Evolutionary conservation across 352 stramenopile genomes (phyloP).

Genomic region (Phytophthora colocasiae): DNA sequence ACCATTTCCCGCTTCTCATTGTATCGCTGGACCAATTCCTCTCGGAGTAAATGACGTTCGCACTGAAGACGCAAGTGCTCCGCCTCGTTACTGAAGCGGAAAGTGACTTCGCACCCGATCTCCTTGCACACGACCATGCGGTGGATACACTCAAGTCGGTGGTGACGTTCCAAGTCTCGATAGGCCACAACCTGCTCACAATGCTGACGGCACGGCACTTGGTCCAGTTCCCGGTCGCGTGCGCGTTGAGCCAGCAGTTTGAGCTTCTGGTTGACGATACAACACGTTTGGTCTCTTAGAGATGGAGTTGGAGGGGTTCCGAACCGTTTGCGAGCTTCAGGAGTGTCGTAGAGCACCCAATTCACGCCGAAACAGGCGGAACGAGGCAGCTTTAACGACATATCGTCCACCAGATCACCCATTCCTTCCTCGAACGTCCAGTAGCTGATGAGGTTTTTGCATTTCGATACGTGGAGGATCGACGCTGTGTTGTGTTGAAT

Average conservation of each 20-base stretch:
- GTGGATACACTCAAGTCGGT: slow-evolving; percentile 51
- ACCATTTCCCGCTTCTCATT: slow-evolving; percentile 49
- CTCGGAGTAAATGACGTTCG: slow-evolving; percentile 47
- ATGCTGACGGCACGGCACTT: slow-evolving; percentile 48
- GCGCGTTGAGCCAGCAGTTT: slow-evolving; percentile 70
- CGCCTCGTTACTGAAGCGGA: slow-evolving; percentile 39
- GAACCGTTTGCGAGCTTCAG: slow-evolving; percentile 52
- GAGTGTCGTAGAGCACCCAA: slow-evolving; percentile 65
- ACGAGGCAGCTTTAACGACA: slow-evolving; percentile 58
- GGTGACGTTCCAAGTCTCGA: slow-evolving; percentile 57
- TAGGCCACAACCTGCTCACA: slow-evolving; percentile 50
- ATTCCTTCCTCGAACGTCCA: slow-evolving; percentile 84
- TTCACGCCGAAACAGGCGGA: slow-evolving; percentile 49
- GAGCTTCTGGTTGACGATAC: slow-evolving; percentile 71
- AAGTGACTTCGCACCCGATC: slow-evolving; percentile 46
- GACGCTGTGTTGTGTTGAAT: slow-evolving; percentile 39
- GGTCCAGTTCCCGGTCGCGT: slow-evolving; percentile 49
- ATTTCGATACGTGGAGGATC: slow-evolving; percentile 55
- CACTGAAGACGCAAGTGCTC: slow-evolving; percentile 47
- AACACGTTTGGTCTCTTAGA: slow-evolving; percentile 67
- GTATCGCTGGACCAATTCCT: slow-evolving; percentile 46
- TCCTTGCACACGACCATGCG: slow-evolving; percentile 67
- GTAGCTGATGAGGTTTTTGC: slow-evolving; percentile 55
- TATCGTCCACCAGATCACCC: slow-evolving; percentile 78
- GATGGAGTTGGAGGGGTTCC: slow-evolving; percentile 68